phyloP scores from a whole-genome alignment of 257 asterid genomes.

The Salvia rosmarinus region DNA sequence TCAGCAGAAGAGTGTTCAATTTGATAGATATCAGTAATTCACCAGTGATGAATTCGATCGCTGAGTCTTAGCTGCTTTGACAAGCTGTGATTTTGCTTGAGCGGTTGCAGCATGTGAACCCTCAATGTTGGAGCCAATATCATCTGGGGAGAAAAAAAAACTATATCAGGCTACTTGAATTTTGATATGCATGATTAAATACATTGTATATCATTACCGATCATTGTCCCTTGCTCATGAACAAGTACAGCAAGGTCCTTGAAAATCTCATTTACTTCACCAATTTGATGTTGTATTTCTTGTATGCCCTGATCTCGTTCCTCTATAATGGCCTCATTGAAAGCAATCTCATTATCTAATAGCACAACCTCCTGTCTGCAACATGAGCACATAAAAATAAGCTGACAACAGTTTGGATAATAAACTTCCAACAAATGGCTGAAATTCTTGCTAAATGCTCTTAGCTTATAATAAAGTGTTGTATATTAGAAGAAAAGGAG shows the following conservation, averaged over 20 bases:
- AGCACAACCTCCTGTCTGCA: slow-evolving; percentile 83
- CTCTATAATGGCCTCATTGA: slow-evolving; percentile 89
- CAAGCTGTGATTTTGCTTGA: slow-evolving; percentile 83
- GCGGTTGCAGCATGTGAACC: slow-evolving; percentile 88
- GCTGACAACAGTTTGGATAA: slow-evolving; percentile 13
- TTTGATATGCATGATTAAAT: slow-evolving; percentile 3
- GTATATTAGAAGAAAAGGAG: background rate
- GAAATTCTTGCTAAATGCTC: background rate
- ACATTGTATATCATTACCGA: slow-evolving; percentile 49
- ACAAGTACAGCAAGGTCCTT: slow-evolving; percentile 89
- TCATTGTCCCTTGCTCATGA: slow-evolving; percentile 89
- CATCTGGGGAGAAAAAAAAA: slow-evolving; percentile 49
- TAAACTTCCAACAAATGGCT: slow-evolving; percentile 14
- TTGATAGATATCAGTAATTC: slow-evolving; percentile 27
- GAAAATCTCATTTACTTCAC: slow-evolving; percentile 93
- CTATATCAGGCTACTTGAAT: slow-evolving; percentile 22
- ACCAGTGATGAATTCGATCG: slow-evolving; percentile 91
- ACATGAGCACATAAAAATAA: slow-evolving; percentile 33
- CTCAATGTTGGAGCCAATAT: slow-evolving; percentile 83
- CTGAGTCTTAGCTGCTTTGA: slow-evolving; percentile 88
- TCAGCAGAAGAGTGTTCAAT: background rate
- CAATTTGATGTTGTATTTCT: slow-evolving; percentile 91
- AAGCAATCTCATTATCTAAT: slow-evolving; percentile 86
- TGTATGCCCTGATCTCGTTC: slow-evolving; percentile 94
- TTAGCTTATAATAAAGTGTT: slow-evolving; percentile 17